Evolutionary conservation across 73 alveolate species (phyloP).

Genomic region (Loxodes magnus): DNA sequence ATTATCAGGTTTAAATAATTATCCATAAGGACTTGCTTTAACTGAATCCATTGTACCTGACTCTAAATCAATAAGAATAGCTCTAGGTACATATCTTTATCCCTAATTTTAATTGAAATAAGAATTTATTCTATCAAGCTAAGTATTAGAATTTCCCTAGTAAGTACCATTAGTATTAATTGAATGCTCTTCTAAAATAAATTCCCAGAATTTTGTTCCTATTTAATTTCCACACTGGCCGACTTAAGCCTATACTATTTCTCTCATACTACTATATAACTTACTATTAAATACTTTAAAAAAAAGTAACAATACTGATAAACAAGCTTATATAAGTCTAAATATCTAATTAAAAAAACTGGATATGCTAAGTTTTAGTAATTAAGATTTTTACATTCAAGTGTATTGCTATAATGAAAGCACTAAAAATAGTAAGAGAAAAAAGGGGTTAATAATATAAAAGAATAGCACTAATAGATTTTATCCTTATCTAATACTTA

Average conservation of each 20-base stretch:
- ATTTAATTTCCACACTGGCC: constrained; percentile 99
- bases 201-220: constrained; percentile 99
- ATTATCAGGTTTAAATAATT: constrained; percentile 99
- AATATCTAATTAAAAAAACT: too few species aligned
- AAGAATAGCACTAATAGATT: too few species aligned
- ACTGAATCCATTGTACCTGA: constrained; percentile 99
- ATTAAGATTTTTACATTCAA: too few species aligned
- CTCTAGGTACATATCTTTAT: constrained; percentile 95
- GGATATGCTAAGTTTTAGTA: too few species aligned
- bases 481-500: too few species aligned
- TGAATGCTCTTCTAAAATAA: constrained; percentile 99
- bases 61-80: constrained; percentile 95
- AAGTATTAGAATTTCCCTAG: constrained; percentile 96
- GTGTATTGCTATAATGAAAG: too few species aligned
- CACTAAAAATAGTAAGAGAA: too few species aligned
- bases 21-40: constrained; percentile 97
- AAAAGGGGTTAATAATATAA: too few species aligned
- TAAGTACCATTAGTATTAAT: constrained; percentile 96
- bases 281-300: too few species aligned
- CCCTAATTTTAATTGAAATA: constrained; percentile 96
- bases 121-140: constrained; percentile 86
- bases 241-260: constrained; percentile 64
- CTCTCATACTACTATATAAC: constrained; percentile 19
- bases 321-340: too few species aligned
- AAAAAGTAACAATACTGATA: too few species aligned